These are phyloP conservation scores for Pulveroboletus sp. DNA, from an alignment of 768 basidiomycete genomes.

Conservation along the genomic window DNA sequence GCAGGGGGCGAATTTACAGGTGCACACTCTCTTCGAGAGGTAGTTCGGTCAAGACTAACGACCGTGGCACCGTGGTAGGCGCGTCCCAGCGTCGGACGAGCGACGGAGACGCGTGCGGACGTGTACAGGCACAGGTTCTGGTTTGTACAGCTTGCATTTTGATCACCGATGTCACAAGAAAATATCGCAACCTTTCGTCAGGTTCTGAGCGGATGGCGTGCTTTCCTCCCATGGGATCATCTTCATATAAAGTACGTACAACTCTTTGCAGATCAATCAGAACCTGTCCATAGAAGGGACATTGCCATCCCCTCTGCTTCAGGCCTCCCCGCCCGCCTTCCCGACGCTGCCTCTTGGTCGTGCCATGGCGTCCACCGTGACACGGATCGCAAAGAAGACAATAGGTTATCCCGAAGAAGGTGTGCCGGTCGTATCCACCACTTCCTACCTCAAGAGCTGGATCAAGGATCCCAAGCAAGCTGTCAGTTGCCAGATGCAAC, in stretches of 20 bases:
- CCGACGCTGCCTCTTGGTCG: not conserved
- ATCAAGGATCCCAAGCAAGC: slow-evolving; percentile 42
- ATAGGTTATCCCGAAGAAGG: slow-evolving; percentile 57
- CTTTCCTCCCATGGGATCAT: slow-evolving; percentile 16
- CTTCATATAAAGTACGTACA: not conserved
- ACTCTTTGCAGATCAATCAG: too few species aligned
- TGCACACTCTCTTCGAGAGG: too few species aligned
- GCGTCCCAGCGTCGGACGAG: too few species aligned
- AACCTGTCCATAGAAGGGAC: not conserved
- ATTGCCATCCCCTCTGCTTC: not conserved
- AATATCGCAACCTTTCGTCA: slow-evolving; percentile 2
- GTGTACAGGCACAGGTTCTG: too few species aligned
- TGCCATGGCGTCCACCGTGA: slow-evolving; percentile 38
- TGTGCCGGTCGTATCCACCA: slow-evolving; percentile 55
- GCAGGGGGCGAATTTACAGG: too few species aligned
- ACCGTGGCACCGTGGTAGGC: too few species aligned
- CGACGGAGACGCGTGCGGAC: not conserved
- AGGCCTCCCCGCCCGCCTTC: not conserved
- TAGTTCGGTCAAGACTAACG: too few species aligned
- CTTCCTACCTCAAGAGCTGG: slow-evolving; percentile 46
- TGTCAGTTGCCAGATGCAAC: slow-evolving; percentile 33
- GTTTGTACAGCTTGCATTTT: not conserved
- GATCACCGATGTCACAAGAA: not conserved
- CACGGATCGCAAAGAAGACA: slow-evolving; percentile 50
- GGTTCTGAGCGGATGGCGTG: slow-evolving; percentile 10